Evolutionary conservation across 208 protist genomes (phyloP).

Genomic region (Trypanosoma lewisi): DNA sequence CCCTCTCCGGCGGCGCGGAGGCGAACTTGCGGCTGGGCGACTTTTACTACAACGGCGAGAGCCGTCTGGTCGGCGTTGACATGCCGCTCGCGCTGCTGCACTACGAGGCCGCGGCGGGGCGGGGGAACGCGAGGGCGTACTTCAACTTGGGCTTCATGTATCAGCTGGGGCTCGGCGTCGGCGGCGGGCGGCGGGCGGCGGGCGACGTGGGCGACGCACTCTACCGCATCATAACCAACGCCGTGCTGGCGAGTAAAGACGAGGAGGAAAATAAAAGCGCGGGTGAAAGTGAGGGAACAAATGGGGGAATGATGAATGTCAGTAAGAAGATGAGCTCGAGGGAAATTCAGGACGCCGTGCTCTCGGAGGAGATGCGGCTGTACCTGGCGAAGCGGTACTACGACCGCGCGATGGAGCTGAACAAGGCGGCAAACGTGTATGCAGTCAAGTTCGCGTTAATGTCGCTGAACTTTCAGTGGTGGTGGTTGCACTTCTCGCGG

Average conservation of each 20-base stretch:
- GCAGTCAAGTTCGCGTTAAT: constrained; percentile 30
- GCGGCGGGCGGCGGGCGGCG: neutral
- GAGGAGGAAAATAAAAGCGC: neutral
- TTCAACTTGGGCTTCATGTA: constrained; percentile 76
- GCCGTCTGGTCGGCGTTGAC: constrained; percentile 39
- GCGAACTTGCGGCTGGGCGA: constrained; percentile 63
- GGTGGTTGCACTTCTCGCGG: constrained; percentile 32
- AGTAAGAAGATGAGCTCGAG: neutral
- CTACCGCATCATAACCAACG: constrained; percentile 21
- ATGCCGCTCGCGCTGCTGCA: constrained; percentile 48
- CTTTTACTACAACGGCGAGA: constrained; percentile 73
- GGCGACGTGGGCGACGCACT: constrained; percentile 11
- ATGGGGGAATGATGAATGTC: neutral
- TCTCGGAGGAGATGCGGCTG: constrained; percentile 24
- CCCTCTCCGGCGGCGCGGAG: constrained; percentile 23
- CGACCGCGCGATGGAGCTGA: constrained; percentile 25
- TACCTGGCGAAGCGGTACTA: constrained; percentile 50
- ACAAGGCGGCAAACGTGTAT: constrained; percentile 3
- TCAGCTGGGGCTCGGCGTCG: constrained; percentile 43
- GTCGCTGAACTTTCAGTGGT: constrained; percentile 40
- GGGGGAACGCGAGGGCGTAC: constrained; percentile 36
- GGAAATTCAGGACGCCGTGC: neutral
- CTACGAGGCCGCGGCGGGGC: constrained; percentile 47
- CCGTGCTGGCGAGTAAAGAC: too few species aligned
- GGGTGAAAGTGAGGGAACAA: neutral